phyloP scores from a whole-genome alignment of 2,329 filamentous ascomycete species.

The Lizonia empirigonia region DNA sequence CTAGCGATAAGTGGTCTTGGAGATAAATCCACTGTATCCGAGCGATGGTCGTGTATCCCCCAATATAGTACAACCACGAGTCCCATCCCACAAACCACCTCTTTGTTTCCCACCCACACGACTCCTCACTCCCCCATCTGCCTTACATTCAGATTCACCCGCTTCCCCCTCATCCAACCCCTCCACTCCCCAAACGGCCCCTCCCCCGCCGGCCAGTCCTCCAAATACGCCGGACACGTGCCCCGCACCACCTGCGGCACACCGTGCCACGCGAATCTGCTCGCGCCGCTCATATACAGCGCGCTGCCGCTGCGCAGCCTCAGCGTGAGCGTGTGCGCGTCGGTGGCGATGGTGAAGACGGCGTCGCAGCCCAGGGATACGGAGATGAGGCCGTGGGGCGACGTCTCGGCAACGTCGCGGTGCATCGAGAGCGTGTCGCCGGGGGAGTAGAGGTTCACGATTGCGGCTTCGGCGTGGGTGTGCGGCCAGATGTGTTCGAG shows the following conservation, averaged over 20 bases:
- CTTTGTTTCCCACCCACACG: too few relatives aligned
- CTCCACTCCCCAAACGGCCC: constrained; percentile 69
- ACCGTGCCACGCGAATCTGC: constrained; percentile 92
- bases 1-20: too few relatives aligned
- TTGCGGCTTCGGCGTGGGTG: constrained; percentile 84
- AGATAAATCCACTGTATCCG: too few relatives aligned
- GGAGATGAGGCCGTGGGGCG: constrained; percentile 78
- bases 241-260: constrained; percentile 82
- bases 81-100: too few relatives aligned
- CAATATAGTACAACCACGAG: too few relatives aligned
- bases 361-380: constrained; percentile 89
- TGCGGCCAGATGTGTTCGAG: constrained; percentile 74
- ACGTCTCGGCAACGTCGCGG: constrained; percentile 88
- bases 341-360: constrained; percentile 77
- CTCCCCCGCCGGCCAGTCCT: constrained; percentile 69
- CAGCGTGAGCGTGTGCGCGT: constrained; percentile 12
- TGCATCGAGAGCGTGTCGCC: constrained; percentile 92
- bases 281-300: constrained; percentile 82
- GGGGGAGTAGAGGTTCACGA: constrained; percentile 90
- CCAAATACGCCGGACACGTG: constrained; percentile 78
- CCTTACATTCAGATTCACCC: constrained; percentile 89
- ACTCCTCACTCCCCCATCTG: constrained; percentile 75
- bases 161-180: constrained; percentile 86
- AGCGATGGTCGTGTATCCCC: too few relatives aligned
- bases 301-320: constrained; percentile 80